phyloP scores from a whole-genome alignment of 2,329 filamentous ascomycete genomes.

The Ophiostoma sp. region DNA sequence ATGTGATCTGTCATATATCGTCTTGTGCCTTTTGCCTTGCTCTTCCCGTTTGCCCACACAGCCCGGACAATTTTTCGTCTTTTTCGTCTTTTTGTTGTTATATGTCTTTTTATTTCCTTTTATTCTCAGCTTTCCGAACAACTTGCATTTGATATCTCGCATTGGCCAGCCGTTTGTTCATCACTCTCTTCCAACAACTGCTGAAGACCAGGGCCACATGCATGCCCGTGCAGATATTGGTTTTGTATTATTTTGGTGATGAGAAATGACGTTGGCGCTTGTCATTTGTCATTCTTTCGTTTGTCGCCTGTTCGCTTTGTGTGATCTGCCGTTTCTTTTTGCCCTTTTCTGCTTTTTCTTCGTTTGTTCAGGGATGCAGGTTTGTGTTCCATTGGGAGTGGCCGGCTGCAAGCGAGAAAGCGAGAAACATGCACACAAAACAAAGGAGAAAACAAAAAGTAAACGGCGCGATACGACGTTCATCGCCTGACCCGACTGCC shows the following conservation, averaged over 20 bases:
- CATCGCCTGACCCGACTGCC: no score
- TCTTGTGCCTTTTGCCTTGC: background rate
- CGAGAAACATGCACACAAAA: background rate
- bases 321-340: background rate
- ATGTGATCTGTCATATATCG: slow-evolving; percentile 12
- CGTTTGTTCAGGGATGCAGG: background rate
- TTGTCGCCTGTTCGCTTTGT: background rate
- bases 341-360: background rate
- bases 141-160: background rate
- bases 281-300: background rate
- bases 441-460: background rate
- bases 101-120: background rate
- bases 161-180: background rate
- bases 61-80: background rate
- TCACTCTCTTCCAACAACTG: background rate
- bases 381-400: background rate
- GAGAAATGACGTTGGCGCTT: background rate
- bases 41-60: background rate
- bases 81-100: background rate
- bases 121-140: background rate
- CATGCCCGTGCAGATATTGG: slow-evolving; percentile 1
- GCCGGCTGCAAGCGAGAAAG: background rate
- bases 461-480: background rate
- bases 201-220: background rate
- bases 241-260: slow-evolving; percentile 4